Conservation (phyloP, 225 moss, liverwort and hornwort genomes). For the Bryum argenteum region DNA sequence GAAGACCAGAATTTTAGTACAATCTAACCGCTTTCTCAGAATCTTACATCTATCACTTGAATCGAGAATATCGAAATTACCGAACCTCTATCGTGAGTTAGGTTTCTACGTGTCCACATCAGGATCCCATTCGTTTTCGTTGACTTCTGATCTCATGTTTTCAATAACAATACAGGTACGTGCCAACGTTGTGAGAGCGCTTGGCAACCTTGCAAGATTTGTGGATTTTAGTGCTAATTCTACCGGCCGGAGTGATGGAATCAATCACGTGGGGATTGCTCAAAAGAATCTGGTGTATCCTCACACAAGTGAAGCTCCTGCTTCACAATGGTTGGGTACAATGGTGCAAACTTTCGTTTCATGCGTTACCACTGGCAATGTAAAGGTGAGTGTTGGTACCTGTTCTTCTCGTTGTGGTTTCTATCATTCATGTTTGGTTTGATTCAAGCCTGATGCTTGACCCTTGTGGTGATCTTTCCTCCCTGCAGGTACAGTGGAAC, state of each 20-base stretch:
- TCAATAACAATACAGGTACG: constrained; percentile 60
- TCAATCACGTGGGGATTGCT: constrained; percentile 20
- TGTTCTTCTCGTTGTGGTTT: background rate
- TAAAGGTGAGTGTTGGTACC: constrained; percentile 65
- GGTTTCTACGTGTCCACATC: background rate
- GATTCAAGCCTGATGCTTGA: constrained; percentile 10
- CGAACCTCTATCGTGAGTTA: background rate
- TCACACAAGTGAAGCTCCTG: constrained; percentile 32
- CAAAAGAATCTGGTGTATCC: constrained; percentile 21
- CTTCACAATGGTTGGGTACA: constrained; percentile 73
- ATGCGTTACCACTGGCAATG: constrained; percentile 93
- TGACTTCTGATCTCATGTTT: constrained; percentile 19
- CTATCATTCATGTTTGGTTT: background rate
- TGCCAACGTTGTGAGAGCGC: constrained; percentile 94
- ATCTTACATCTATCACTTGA: background rate
- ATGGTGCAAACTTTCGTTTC: constrained; percentile 97
- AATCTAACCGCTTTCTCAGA: background rate
- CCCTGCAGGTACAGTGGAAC: constrained; percentile 93
- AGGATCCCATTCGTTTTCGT: background rate
- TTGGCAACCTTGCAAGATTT: constrained; percentile 96
- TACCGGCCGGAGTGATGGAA: constrained; percentile 25
- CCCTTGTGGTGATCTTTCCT: constrained; percentile 26
- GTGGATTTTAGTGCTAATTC: constrained; percentile 57
- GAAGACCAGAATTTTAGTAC: background rate
- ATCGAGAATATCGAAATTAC: too few relatives aligned